A percentile compares a stretch with the other conserved stretches of the same genome.
Conservation (phyloP, 441 rosid genomes). For the Populus hybrid region DNA sequence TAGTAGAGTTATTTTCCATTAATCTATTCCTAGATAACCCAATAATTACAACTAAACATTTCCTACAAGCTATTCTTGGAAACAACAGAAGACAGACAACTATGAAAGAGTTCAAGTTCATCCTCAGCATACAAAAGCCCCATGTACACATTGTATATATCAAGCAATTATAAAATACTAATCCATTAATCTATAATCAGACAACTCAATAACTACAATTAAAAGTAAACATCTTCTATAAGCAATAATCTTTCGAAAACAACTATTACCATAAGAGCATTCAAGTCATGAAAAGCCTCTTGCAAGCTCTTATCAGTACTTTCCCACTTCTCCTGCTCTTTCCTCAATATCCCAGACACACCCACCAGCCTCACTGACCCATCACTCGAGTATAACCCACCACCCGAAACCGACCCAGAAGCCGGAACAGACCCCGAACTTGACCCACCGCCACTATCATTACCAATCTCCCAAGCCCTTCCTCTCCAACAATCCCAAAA, state of each 20-base stretch:
- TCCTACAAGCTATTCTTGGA: neutral
- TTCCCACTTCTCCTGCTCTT: constrained; percentile 94
- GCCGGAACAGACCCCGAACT: constrained; percentile 17
- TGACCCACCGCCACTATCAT: constrained; percentile 8
- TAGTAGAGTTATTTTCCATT: neutral
- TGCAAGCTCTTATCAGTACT: constrained; percentile 93
- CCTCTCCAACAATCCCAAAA: constrained; percentile 80
- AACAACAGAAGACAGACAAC: neutral
- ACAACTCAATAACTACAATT: neutral
- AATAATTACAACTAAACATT: neutral
- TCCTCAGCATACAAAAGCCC: neutral
- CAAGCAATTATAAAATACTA: neutral
- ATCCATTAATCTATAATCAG: neutral
- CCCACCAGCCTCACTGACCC: constrained; percentile 91
- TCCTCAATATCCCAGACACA: constrained; percentile 80
- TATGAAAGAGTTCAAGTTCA: neutral
- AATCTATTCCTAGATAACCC: neutral
- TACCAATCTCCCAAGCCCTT: constrained; percentile 62
- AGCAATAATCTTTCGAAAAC: neutral
- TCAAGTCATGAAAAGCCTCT: constrained; percentile 90
- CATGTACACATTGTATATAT: neutral
- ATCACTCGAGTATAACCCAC: constrained; percentile 63
- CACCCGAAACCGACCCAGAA: constrained; percentile 23
- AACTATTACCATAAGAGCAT: constrained; percentile 71
- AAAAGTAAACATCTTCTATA: neutral